A percentile compares a stretch with the other conserved stretches of the same genome.
phyloP scores from a whole-genome alignment of 768 basidiomycete species.

The Lactifluus volemus region DNA sequence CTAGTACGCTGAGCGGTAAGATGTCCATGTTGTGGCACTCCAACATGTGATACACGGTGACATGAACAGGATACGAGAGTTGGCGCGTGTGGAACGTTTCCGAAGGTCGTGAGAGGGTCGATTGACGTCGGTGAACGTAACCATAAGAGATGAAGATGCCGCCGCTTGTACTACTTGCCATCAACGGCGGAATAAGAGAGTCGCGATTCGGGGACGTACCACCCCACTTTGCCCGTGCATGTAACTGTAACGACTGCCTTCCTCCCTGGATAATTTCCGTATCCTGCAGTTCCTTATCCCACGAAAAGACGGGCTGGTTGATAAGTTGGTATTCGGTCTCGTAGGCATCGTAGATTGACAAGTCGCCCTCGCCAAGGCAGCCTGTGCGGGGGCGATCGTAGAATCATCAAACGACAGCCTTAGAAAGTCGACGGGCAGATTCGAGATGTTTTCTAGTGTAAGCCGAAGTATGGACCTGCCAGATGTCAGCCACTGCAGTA shows the following conservation, averaged over 20 bases:
- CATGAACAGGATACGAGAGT: conserved; percentile 77
- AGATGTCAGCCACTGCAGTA: conserved; percentile 10
- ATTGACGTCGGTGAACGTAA: conserved; percentile 41
- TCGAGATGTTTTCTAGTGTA: conserved; percentile 84
- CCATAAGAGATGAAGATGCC: conserved; percentile 81
- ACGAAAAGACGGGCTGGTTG: conserved; percentile 72
- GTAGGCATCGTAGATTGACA: conserved; percentile 79
- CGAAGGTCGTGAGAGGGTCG: conserved; percentile 25
- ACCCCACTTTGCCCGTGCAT: conserved; percentile 87
- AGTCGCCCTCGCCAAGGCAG: conserved; percentile 71
- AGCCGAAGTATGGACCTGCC: conserved; percentile 73
- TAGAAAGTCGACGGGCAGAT: conserved; percentile 76
- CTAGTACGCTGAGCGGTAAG: conserved; percentile 45
- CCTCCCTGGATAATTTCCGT: conserved; percentile 63
- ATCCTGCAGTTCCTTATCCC: conserved; percentile 39
- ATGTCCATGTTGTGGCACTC: conserved; percentile 82
- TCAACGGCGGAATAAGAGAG: background rate
- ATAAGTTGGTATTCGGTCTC: conserved; percentile 82
- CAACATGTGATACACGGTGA: conserved; percentile 94
- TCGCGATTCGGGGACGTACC: conserved; percentile 44
- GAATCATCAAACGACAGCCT: conserved; percentile 87
- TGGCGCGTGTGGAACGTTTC: conserved; percentile 79
- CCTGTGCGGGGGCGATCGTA: conserved; percentile 67
- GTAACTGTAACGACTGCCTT: conserved; percentile 57
- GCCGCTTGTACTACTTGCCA: conserved; percentile 54